A percentile compares a stretch with the other conserved stretches of the same genome.
Conservation (phyloP, 2,329 filamentous ascomycete species). For the Neonectria neomacrospora region DNA sequence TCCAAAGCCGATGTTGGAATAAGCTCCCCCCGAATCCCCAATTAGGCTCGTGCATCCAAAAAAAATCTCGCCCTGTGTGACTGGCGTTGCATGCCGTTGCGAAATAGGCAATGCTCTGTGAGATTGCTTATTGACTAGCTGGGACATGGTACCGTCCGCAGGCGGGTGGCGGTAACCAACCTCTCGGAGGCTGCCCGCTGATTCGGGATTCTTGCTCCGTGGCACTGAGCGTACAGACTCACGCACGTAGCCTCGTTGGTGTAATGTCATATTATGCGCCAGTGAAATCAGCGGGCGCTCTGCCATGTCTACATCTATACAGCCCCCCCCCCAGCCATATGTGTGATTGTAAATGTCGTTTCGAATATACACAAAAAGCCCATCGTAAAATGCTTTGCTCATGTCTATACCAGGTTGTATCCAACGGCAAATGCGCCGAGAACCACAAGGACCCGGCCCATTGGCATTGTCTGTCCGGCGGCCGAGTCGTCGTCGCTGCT, state of each 20-base stretch:
- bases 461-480: slow-evolving; percentile 29
- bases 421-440: slow-evolving; percentile 39
- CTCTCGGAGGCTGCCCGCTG: background rate
- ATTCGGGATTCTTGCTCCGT: background rate
- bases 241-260: background rate
- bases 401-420: slow-evolving; percentile 39
- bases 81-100: background rate
- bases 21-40: slow-evolving; percentile 1
- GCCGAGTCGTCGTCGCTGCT: slow-evolving; percentile 32
- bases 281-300: slow-evolving; percentile 11
- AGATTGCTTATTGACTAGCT: background rate
- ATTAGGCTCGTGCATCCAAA: background rate
- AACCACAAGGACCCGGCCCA: slow-evolving; percentile 35
- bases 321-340: background rate
- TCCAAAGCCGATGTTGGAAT: background rate
- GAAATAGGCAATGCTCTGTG: background rate
- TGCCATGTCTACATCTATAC: slow-evolving; percentile 10
- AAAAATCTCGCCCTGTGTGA: slow-evolving; percentile 6
- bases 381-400: background rate
- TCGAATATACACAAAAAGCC: slow-evolving; percentile 6
- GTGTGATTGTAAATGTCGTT: slow-evolving; percentile 3
- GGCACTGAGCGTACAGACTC: background rate
- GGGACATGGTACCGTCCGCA: background rate
- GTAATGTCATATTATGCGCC: slow-evolving; percentile 4
- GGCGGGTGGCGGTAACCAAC: background rate